A percentile compares a stretch with the other conserved stretches of the same genome.
Evolutionary conservation across 2,329 filamentous ascomycete genomes (phyloP).

Genomic region (Ophiostoma perfectum): DNA sequence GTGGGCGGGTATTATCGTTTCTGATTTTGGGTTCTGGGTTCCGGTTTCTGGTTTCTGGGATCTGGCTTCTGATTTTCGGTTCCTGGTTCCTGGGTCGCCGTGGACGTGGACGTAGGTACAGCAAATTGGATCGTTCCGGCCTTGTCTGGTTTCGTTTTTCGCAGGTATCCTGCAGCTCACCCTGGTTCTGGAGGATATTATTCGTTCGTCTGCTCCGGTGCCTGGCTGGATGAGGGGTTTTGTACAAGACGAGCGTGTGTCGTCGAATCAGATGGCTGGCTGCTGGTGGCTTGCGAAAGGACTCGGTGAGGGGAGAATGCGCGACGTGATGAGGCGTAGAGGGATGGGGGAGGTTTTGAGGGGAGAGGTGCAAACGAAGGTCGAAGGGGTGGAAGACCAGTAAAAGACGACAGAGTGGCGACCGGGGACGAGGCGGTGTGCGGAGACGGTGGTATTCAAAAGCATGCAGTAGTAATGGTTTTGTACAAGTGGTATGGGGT

Average conservation of each 20-base stretch:
- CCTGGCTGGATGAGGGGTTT: slow-evolving; percentile 8
- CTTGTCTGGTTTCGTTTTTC: too few relatives aligned
- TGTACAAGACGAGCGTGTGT: neutral
- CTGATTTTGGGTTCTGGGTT: neutral
- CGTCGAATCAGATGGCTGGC: slow-evolving; percentile 1
- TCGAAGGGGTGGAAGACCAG: neutral
- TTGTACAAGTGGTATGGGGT: slow-evolving; percentile 6
- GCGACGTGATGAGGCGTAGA: slow-evolving; percentile 2
- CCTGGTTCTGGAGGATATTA: neutral
- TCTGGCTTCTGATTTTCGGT: neutral
- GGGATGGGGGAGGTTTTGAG: neutral
- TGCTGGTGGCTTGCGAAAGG: neutral
- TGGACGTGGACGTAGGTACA: neutral
- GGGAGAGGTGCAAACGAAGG: neutral
- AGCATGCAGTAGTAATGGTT: neutral
- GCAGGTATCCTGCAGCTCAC: too few relatives aligned
- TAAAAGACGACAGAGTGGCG: slow-evolving; percentile 3
- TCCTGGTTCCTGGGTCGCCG: neutral
- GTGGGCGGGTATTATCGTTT: slow-evolving; percentile 13
- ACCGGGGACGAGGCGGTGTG: slow-evolving; percentile 14
- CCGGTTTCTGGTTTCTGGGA: neutral
- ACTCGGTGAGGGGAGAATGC: slow-evolving; percentile 7
- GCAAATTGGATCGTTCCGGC: neutral
- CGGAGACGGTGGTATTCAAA: neutral
- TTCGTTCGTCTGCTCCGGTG: slow-evolving; percentile 4